Conservation (phyloP, 768 basidiomycete species). For the Rhodotorula sphaerocarpa region DNA sequence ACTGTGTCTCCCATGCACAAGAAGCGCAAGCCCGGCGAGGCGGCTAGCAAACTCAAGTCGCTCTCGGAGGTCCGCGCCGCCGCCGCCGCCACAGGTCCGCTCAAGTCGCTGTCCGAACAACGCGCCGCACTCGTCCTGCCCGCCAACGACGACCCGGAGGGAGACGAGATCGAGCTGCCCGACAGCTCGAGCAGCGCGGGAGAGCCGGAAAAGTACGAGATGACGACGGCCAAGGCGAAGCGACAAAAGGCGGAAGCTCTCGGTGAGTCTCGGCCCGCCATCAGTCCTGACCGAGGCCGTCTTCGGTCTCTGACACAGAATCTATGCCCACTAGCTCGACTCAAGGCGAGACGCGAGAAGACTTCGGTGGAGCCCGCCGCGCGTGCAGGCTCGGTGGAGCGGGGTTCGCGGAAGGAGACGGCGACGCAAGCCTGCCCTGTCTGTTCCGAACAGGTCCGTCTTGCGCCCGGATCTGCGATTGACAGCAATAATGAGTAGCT, state of each 20-base stretch:
- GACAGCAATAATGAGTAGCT: not conserved
- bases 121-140: slow-evolving; percentile 8
- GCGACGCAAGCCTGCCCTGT: not conserved
- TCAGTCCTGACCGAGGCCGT: no score
- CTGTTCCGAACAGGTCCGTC: not conserved
- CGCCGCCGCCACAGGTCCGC: no score
- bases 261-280: no score
- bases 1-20: not conserved
- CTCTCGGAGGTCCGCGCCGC: no score
- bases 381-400: not conserved
- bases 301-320: not conserved
- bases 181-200: not conserved
- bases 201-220: slow-evolving; percentile 14
- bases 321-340: not conserved
- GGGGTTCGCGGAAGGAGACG: slow-evolving; percentile 5
- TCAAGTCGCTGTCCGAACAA: slow-evolving; percentile 15
- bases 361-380: not conserved
- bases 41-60: slow-evolving; percentile 1
- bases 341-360: not conserved
- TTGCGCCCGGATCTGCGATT: not conserved
- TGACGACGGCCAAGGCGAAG: slow-evolving; percentile 11
- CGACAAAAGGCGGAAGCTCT: slow-evolving; percentile 8
- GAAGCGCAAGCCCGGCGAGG: slow-evolving; percentile 14
- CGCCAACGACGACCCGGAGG: not conserved
- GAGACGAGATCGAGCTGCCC: slow-evolving; percentile 10